phyloP scores from a whole-genome alignment of 768 basidiomycete species.

The Termitomyces titanicus region DNA sequence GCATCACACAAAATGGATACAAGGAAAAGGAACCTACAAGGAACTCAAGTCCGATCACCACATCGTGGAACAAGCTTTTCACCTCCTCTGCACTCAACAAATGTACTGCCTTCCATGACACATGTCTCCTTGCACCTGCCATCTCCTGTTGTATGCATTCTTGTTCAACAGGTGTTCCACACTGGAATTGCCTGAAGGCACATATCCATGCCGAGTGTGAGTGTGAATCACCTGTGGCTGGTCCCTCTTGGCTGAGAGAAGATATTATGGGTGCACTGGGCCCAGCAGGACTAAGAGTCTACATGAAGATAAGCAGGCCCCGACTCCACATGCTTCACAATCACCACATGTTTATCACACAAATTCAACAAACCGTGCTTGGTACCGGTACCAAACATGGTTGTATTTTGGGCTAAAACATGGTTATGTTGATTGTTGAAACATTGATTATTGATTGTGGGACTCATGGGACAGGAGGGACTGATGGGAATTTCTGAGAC shows the following conservation, averaged over 20 bases:
- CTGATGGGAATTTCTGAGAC: too few relatives aligned
- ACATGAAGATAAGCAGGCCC: too few relatives aligned
- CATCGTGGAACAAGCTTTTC: conserved; percentile 74
- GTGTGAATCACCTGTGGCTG: conserved; percentile 30
- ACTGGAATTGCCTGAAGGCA: conserved; percentile 69
- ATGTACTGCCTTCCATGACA: conserved; percentile 72
- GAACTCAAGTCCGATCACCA: conserved; percentile 84
- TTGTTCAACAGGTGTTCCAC: conserved; percentile 58
- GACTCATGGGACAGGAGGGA: too few relatives aligned
- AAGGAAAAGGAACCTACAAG: conserved; percentile 50
- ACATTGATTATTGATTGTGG: too few relatives aligned
- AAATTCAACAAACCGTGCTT: too few relatives aligned
- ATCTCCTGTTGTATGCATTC: conserved; percentile 56
- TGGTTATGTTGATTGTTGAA: too few relatives aligned
- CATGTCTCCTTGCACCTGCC: conserved; percentile 27
- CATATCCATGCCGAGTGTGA: conserved; percentile 71
- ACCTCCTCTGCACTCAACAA: conserved; percentile 84
- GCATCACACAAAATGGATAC: conserved; percentile 3
- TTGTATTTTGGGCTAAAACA: too few relatives aligned
- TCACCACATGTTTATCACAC: too few relatives aligned
- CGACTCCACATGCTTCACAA: too few relatives aligned
- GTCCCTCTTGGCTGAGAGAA: not conserved
- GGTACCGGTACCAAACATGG: too few relatives aligned
- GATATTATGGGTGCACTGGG: conserved; percentile 14
- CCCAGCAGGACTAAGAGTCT: conserved; percentile 17